Evolutionary conservation across 345 rosid species (phyloP).

Genomic region (Hibiscus trionum): DNA sequence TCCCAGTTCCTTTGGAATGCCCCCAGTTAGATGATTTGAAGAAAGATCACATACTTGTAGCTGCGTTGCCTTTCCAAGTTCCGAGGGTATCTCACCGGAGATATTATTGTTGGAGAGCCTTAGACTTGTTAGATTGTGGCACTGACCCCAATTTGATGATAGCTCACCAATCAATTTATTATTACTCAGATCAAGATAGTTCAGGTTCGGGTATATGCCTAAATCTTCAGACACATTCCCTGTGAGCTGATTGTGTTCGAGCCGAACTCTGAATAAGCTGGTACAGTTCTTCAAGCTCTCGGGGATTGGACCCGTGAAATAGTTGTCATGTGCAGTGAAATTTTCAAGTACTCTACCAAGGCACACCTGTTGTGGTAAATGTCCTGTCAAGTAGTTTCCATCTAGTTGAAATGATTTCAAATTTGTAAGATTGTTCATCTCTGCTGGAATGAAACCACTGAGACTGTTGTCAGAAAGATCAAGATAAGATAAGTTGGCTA

Average conservation of each 20-base stretch:
- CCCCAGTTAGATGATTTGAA: background rate
- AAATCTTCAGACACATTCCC: background rate
- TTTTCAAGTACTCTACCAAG: background rate
- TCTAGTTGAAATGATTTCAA: too few species aligned
- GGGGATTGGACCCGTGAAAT: background rate
- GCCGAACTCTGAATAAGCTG: background rate
- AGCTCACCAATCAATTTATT: background rate
- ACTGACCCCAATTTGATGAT: background rate
- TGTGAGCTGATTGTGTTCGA: background rate
- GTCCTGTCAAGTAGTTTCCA: background rate
- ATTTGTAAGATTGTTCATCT: background rate
- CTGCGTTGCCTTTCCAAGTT: background rate
- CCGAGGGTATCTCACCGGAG: background rate
- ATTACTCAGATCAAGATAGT: background rate
- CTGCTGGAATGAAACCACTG: background rate
- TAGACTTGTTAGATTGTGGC: background rate
- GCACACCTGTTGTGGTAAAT: background rate
- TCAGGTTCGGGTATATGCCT: background rate
- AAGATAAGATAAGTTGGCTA: too few species aligned
- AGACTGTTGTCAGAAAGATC: too few species aligned
- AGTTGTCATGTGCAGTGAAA: background rate
- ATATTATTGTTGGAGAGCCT: background rate
- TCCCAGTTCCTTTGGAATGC: background rate
- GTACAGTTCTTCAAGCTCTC: background rate
- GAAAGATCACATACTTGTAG: background rate